Base-by-base conservation (phyloP, 495 filamentous ascomycete species). In the Pseudomonodictys pantanalensis region DNA sequence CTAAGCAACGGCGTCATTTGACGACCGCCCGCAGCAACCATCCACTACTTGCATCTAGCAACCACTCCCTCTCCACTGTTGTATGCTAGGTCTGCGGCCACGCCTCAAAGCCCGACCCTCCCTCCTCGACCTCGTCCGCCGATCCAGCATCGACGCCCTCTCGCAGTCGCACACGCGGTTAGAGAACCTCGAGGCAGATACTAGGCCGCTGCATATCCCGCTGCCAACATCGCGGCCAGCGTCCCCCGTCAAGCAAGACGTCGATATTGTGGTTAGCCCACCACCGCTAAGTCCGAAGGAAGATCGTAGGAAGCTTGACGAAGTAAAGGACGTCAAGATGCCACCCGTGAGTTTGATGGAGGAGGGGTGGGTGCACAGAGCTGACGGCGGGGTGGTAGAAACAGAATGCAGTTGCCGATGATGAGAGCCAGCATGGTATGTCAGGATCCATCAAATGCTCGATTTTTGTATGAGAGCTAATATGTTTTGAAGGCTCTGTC, bases 101-200 rank as follows among this genome's bases (percentile, higher is more conserved):
- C 81, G 79, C 68, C 72, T 92, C 64, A 84, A 77, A 79, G 76
- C 80, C 72, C 86, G 86, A 68, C 83, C 84, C 51, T 92, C 88
- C 46, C 75, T 90, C 64, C 79, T 89, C 71, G 86, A 90, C 51
- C 77, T 92, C 64, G 78, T 91, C 66, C 75, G 76, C 66, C 74
- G 77, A 66, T 58, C 69, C 17, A 67, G 70, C 68, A 71, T 66
- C 59, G 72, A 73, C 62, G 58, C 52, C 43, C 61, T 69, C 64
- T 62, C 62, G 35, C 49, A 42, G 47, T 30, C 60, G 39, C 41
- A 57, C 57, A 24, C 45, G 23, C 29, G 33, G 52, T 22, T 56
- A 17, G 1, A 29, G 11, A n/a, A 11, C 35, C 59, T 52, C 50
- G 49, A 64, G 53, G 64, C 60, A 56, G 67, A 65, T 56, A 53